These are phyloP conservation scores for Pleurotus djamor DNA, from an alignment of 768 basidiomycete genomes.

Conservation along the genomic window DNA sequence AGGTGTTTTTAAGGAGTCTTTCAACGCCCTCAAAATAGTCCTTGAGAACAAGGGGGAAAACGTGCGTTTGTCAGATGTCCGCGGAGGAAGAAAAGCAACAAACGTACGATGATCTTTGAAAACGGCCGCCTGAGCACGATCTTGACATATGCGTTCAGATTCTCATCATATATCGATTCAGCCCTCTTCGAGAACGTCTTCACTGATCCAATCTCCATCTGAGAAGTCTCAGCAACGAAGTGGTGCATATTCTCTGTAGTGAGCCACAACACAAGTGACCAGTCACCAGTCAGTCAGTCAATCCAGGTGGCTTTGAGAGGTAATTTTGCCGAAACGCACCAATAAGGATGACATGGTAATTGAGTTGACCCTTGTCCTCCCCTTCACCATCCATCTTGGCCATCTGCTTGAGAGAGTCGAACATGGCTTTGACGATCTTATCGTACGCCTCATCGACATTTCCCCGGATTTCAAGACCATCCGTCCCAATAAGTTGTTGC, in stretches of 20 bases:
- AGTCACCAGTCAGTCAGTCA: not conserved
- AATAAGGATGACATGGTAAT: slow-evolving; percentile 93
- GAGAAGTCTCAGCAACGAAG: slow-evolving; percentile 81
- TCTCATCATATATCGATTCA: slow-evolving; percentile 86
- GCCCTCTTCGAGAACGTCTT: slow-evolving; percentile 67
- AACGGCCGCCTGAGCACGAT: slow-evolving; percentile 86
- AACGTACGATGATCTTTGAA: slow-evolving; percentile 77
- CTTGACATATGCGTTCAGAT: slow-evolving; percentile 82
- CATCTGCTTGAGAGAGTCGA: slow-evolving; percentile 92
- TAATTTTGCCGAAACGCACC: slow-evolving; percentile 51
- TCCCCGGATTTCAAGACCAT: slow-evolving; percentile 73
- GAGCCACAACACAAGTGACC: slow-evolving; percentile 5
- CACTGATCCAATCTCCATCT: slow-evolving; percentile 64
- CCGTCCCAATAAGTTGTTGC: slow-evolving; percentile 74
- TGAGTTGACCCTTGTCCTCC: slow-evolving; percentile 95
- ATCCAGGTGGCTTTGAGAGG: not conserved
- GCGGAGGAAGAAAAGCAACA: not conserved
- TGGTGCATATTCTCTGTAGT: slow-evolving; percentile 91
- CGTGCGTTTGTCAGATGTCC: not conserved
- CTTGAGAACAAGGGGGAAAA: slow-evolving; percentile 33
- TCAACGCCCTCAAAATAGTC: slow-evolving; percentile 96
- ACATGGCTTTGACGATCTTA: slow-evolving; percentile 85
- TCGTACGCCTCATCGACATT: slow-evolving; percentile 85
- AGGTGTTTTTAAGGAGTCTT: slow-evolving; percentile 77
- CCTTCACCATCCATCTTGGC: slow-evolving; percentile 92